phyloP scores from a whole-genome alignment of 2,329 filamentous ascomycete species.

The Tolypocladium album region DNA sequence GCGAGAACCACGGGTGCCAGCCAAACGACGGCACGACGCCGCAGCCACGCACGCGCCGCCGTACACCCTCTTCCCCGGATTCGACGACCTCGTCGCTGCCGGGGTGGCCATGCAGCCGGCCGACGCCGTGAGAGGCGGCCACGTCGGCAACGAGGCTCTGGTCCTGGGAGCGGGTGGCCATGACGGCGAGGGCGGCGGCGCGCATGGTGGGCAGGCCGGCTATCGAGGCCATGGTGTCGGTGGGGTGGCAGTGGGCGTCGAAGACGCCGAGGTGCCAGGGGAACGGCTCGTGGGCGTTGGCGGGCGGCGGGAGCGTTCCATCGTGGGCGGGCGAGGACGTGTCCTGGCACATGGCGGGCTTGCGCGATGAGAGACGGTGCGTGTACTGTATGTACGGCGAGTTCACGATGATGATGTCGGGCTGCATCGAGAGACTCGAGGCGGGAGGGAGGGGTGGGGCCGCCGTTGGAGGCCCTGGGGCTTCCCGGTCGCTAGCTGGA shows the following conservation, averaged over 20 bases:
- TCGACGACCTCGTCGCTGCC: neutral
- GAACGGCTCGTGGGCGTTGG: slow-evolving; percentile 24
- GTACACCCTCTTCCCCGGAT: neutral
- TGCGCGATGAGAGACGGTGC: neutral
- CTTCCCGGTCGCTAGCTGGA: no score
- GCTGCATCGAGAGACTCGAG: neutral
- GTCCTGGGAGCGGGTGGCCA: slow-evolving; percentile 68
- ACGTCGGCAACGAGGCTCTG: slow-evolving; percentile 59
- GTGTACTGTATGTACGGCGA: no score
- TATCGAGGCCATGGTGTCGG: slow-evolving; percentile 60
- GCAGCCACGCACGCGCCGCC: neutral
- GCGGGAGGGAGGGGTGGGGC: neutral
- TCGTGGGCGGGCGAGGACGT: neutral
- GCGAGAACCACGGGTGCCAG: slow-evolving; percentile 81
- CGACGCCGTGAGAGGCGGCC: slow-evolving; percentile 45
- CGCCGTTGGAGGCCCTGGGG: neutral
- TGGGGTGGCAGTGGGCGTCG: slow-evolving; percentile 79
- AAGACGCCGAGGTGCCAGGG: slow-evolving; percentile 63
- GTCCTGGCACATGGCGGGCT: slow-evolving; percentile 3
- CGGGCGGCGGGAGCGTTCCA: neutral
- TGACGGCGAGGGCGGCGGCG: slow-evolving; percentile 55
- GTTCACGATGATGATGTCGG: neutral
- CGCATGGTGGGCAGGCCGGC: slow-evolving; percentile 52
- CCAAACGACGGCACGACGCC: slow-evolving; percentile 60
- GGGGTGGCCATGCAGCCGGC: neutral